These are phyloP conservation scores for Penicillium ucsense DNA, from an alignment of 495 filamentous ascomycete species.

Conservation along the genomic window DNA sequence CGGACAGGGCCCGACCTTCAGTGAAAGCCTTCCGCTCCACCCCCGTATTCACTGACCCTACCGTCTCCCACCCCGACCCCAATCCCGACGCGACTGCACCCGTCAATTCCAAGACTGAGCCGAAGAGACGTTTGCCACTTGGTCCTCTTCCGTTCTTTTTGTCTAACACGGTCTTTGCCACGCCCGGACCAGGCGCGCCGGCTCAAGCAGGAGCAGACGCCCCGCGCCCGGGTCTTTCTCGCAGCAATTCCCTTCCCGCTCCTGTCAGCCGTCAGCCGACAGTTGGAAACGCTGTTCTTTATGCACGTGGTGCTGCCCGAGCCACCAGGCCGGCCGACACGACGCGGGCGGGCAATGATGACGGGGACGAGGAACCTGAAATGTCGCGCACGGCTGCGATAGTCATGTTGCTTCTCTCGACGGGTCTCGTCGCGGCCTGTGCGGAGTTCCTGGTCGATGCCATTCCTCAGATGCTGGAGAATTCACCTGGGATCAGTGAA, in stretches of 20 bases:
- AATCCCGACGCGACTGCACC: background rate
- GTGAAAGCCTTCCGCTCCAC: constrained; percentile 11
- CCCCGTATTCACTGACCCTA: constrained; percentile 6
- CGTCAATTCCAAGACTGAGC: constrained; percentile 10
- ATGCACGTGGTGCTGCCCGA: constrained; percentile 30
- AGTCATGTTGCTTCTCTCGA: constrained; percentile 63
- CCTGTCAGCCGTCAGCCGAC: constrained; percentile 45
- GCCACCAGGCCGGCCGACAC: constrained; percentile 10
- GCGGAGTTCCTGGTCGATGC: constrained; percentile 81
- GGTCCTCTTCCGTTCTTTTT: constrained; percentile 51
- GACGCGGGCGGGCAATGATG: constrained; percentile 20
- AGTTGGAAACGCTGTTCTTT: constrained; percentile 31
- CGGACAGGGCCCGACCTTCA: background rate
- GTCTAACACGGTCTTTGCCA: constrained; percentile 57
- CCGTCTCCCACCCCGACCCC: no score
- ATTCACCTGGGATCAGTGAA: constrained; percentile 51
- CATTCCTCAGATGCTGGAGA: constrained; percentile 62
- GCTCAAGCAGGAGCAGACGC: constrained; percentile 30
- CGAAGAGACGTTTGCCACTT: constrained; percentile 24
- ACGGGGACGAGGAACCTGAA: constrained; percentile 39
- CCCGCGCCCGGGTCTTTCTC: constrained; percentile 47
- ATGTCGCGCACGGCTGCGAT: constrained; percentile 70
- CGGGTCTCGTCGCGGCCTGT: constrained; percentile 71
- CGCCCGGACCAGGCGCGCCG: constrained; percentile 23
- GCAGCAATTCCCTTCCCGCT: constrained; percentile 72